Evolutionary conservation across 148 eudicot genomes (phyloP).

Genomic region (Silene uniflora): DNA sequence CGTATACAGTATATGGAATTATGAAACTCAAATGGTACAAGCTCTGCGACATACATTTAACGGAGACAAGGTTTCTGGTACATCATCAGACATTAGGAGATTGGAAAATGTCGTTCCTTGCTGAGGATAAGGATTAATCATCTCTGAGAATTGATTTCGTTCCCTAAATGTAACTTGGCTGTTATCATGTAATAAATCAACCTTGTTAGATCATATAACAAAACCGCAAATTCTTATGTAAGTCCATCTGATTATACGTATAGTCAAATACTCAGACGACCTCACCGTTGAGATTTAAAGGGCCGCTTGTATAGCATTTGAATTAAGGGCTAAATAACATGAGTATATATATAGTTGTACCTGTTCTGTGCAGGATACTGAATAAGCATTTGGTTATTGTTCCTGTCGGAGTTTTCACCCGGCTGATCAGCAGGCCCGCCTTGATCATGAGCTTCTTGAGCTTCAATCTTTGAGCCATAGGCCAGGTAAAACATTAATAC

Average conservation of each 20-base stretch:
- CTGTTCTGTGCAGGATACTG: slow-evolving; percentile 11
- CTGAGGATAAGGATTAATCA: neutral
- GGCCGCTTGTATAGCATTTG: too few species aligned
- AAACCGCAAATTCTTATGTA: neutral
- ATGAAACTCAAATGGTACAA: neutral
- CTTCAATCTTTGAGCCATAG: slow-evolving; percentile 5
- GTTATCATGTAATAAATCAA: slow-evolving; percentile 2
- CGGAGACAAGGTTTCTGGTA: slow-evolving; percentile 20
- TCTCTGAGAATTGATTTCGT: neutral
- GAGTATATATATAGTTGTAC: neutral
- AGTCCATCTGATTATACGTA: neutral
- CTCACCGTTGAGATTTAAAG: neutral
- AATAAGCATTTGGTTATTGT: slow-evolving; percentile 7
- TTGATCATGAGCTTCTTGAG: slow-evolving; percentile 8
- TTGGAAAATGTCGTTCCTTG: slow-evolving; percentile 18
- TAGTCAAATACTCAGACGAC: neutral
- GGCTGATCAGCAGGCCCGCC: neutral
- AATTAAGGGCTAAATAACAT: neutral
- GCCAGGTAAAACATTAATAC: neutral
- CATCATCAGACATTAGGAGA: slow-evolving; percentile 17
- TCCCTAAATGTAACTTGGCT: neutral
- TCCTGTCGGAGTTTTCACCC: neutral
- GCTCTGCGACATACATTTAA: slow-evolving; percentile 1
- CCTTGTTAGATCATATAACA: neutral
- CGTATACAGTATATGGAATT: neutral